Evolutionary conservation across 1,284 basidiomycete genomes (phyloP), one percentile per base, ranked within the genome.

Genomic region (Apiotrichum brassicae): DNA sequence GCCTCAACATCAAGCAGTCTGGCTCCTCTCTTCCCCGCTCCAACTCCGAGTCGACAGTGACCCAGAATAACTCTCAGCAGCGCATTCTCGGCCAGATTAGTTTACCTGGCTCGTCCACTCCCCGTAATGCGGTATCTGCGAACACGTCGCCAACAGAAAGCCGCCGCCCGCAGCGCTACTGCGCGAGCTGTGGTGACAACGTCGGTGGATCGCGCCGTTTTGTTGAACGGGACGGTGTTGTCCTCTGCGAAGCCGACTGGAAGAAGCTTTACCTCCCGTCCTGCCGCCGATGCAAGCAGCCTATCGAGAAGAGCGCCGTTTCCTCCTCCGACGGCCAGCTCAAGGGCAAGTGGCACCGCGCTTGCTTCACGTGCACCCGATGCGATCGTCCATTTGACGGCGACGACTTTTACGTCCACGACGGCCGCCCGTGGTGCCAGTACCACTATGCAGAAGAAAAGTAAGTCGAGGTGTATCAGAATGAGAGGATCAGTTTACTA

Each of bases 401-500:
- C 68, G 85, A 85, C 66, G 80, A 82, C 30, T 93, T 94, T 70
- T 93, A 92, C 68, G 87, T 93, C 41, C 82, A 82, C 59, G 84
- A 86, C 62, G 87, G 87, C 47, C 85, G 85, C 63, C 89, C 90
- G 2, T 82, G 84, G 66, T 94, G 89, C 65, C 85, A 82, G 34
- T 87, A 86, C 66, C 89, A 92, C 69, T 93, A 93, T 64, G 87
- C 91, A 68, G 85, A 90, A 72, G 83, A 82, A 48, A 92, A 92
- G 72, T 74, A 54, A 66, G 72, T 68, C 2, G 13, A 20, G 13
- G 14, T 6, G 16, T 25, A 9, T 30, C 5, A 11, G 3, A 26
- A 9, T 25, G 3, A 22, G 24, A 30, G 28, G 11, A 9, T 30
- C 28, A 23, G 41, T 18, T 28, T 26, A 25, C 57, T 61, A 34